Evolutionary conservation across 345 rosid genomes (phyloP).

Genomic region (Eucalyptus cloeziana): DNA sequence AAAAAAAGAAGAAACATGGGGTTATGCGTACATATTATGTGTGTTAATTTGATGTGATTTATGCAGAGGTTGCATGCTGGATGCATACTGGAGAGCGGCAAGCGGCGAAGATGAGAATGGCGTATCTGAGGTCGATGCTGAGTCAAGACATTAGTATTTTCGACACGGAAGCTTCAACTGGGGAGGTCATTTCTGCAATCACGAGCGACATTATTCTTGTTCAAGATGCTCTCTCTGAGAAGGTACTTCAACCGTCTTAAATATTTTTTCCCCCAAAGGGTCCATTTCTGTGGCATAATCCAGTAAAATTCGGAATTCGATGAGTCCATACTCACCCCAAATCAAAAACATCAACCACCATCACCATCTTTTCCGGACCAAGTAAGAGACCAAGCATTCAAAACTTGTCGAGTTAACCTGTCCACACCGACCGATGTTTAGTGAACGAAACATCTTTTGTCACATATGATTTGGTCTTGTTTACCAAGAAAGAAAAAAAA

Average conservation of each 20-base stretch:
- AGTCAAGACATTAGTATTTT: constrained; percentile 86
- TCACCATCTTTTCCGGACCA: not conserved
- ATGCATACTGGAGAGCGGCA: constrained; percentile 97
- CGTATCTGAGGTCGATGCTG: constrained; percentile 73
- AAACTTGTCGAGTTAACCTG: not conserved
- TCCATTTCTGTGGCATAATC: not conserved
- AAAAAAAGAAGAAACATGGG: not conserved
- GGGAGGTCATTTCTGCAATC: constrained; percentile 82
- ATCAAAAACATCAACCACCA: not conserved
- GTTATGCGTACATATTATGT: not conserved
- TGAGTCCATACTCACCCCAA: not conserved
- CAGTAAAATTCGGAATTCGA: not conserved
- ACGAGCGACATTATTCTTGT: constrained; percentile 82
- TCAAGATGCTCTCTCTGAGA: constrained; percentile 96
- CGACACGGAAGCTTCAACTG: constrained; percentile 89
- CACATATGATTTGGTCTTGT: not conserved
- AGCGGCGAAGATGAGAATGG: constrained; percentile 92
- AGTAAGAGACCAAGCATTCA: not conserved
- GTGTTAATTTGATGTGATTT: not conserved
- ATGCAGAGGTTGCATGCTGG: constrained; percentile 96
- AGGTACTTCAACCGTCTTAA: constrained; percentile 22
- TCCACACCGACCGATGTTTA: not conserved
- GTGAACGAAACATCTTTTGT: not conserved
- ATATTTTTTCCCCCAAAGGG: not conserved
- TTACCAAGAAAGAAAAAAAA: not conserved